Evolutionary conservation across 1,284 basidiomycete genomes (phyloP).

Genomic region (Omphalotus olearius): DNA sequence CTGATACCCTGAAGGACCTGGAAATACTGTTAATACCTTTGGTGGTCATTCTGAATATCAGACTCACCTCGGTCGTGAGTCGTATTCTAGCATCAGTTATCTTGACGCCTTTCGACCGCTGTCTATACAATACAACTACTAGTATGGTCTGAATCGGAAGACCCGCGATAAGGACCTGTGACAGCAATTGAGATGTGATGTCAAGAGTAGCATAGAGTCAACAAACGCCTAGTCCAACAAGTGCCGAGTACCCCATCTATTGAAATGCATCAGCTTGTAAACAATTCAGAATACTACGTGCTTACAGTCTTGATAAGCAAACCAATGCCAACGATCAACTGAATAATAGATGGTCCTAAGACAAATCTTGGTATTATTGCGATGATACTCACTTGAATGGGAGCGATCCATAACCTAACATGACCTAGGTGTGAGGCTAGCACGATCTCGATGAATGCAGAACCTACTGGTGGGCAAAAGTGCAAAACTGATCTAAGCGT

Average conservation of each 20-base stretch:
- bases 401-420: constrained; percentile 36
- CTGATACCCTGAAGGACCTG: constrained; percentile 43
- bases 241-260: constrained; percentile 45
- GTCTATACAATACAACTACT: constrained; percentile 46
- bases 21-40: background rate
- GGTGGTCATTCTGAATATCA: background rate
- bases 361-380: background rate
- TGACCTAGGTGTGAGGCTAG: background rate
- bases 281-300: background rate
- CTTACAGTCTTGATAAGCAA: constrained; percentile 42
- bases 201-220: background rate
- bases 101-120: constrained; percentile 49
- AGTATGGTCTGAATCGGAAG: constrained; percentile 48
- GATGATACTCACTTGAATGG: constrained; percentile 29
- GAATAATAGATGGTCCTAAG: constrained; percentile 6
- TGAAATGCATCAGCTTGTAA: background rate
- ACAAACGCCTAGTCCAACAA: constrained; percentile 52
- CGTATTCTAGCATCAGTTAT: constrained; percentile 58
- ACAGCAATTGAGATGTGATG: background rate
- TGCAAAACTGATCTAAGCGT: constrained; percentile 31
- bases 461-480: constrained; percentile 34
- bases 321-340: constrained; percentile 47
- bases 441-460: background rate
- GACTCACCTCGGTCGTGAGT: constrained; percentile 38
- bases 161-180: constrained; percentile 34